These are phyloP conservation scores for Ustilago trichophora DNA, from an alignment of 1,284 basidiomycete species.

Conservation along the genomic window DNA sequence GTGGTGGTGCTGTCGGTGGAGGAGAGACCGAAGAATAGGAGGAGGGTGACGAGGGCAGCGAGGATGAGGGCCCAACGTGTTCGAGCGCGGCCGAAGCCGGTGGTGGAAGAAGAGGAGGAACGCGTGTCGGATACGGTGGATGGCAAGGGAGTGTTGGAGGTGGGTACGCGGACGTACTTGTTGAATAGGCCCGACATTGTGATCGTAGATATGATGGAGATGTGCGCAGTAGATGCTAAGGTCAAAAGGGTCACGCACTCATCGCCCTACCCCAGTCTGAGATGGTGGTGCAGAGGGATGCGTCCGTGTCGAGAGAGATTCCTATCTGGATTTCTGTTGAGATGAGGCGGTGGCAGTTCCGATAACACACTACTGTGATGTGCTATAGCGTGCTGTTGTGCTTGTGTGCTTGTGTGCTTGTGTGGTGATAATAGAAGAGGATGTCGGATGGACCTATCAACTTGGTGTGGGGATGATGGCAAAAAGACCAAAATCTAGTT, in stretches of 20 bases:
- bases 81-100: constrained; percentile 42
- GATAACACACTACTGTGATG: too few relatives aligned
- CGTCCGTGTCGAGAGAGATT: too few relatives aligned
- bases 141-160: constrained; percentile 11
- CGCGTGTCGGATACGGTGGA: constrained; percentile 19
- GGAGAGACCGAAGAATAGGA: constrained; percentile 36
- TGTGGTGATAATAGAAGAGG: not conserved
- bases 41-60: constrained; percentile 13
- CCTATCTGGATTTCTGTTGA: too few relatives aligned
- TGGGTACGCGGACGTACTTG: constrained; percentile 39
- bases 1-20: constrained; percentile 14
- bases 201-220: too few relatives aligned
- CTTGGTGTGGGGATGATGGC: too few relatives aligned
- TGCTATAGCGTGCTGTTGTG: too few relatives aligned
- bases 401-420: not conserved
- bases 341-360: too few relatives aligned
- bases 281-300: too few relatives aligned
- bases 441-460: not conserved
- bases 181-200: constrained; percentile 28
- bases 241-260: too few relatives aligned
- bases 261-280: too few relatives aligned
- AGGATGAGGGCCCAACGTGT: constrained; percentile 46
- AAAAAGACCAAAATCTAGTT: too few relatives aligned
- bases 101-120: not conserved
- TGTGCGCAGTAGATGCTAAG: too few relatives aligned